These are phyloP conservation scores for Pseudocercospora fuligena DNA, from an alignment of 2,329 filamentous ascomycete genomes.

Conservation along the genomic window DNA sequence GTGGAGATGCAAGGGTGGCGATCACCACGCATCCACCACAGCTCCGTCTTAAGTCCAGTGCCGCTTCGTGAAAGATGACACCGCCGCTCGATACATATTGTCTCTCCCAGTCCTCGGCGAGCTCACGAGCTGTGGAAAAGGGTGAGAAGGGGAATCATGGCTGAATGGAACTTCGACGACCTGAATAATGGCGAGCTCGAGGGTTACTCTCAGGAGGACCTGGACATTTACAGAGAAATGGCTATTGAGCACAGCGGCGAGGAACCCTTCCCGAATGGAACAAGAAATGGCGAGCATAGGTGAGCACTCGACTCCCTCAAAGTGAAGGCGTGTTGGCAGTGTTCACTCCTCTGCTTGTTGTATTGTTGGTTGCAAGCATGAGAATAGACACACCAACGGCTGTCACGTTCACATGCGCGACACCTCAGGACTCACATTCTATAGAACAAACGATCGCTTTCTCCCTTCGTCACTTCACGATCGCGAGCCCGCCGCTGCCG, in stretches of 20 bases:
- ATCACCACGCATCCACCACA: not conserved
- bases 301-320: not conserved
- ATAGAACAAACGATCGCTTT: not conserved
- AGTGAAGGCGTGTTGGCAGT: not conserved
- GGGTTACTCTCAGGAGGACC: not conserved
- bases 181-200: constrained; percentile 2
- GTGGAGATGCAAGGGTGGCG: not conserved
- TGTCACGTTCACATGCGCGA: constrained; percentile 3
- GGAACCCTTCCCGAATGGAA: not conserved
- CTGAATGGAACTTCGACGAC: constrained; percentile 13
- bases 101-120: not conserved
- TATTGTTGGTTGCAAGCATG: not conserved
- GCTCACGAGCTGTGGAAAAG: constrained; percentile 5
- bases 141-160: not conserved
- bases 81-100: not conserved
- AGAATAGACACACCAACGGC: not conserved
- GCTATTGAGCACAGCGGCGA: not conserved
- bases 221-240: constrained; percentile 7
- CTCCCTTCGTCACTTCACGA: not conserved
- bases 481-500: not conserved
- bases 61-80: not conserved
- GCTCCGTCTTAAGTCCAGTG: not conserved
- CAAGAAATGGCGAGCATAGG: not conserved
- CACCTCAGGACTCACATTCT: not conserved
- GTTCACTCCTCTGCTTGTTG: not conserved